Conservation (phyloP, 2,329 filamentous ascomycete species). For the Eurotiales sp. region DNA sequence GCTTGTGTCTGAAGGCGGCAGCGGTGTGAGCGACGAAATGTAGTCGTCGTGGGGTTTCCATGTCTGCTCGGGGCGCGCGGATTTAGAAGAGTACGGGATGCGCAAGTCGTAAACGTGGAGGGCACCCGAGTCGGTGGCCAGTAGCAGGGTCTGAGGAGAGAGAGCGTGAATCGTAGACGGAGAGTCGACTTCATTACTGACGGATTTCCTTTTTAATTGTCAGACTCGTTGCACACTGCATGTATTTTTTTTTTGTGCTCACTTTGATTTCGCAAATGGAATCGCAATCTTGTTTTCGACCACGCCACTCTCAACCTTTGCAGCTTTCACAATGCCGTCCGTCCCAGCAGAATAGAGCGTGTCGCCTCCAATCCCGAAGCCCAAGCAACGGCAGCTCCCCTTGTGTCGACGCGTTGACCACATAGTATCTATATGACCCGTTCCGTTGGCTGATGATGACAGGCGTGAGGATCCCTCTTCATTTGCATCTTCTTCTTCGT, state of each 20-base stretch:
- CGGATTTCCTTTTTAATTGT: constrained; percentile 8
- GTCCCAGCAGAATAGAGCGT: constrained; percentile 60
- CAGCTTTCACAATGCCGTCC: constrained; percentile 61
- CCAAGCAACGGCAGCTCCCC: constrained; percentile 81
- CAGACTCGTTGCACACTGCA: not conserved
- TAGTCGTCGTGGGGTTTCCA: constrained; percentile 90
- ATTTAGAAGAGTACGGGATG: constrained; percentile 51
- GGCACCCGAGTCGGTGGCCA: constrained; percentile 85
- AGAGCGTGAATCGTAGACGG: constrained; percentile 56
- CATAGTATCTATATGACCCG: constrained; percentile 70
- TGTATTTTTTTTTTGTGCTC: constrained; percentile 20
- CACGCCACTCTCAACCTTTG: constrained; percentile 55
- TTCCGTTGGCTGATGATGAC: constrained; percentile 54
- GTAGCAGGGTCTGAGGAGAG: constrained; percentile 80
- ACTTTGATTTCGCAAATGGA: constrained; percentile 49
- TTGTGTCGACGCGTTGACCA: constrained; percentile 92
- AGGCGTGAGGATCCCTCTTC: constrained; percentile 35
- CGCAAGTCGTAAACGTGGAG: constrained; percentile 86
- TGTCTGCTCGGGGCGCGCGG: constrained; percentile 68
- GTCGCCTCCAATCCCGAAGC: constrained; percentile 73
- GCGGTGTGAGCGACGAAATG: constrained; percentile 78
- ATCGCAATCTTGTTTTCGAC: constrained; percentile 81
- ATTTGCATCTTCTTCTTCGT: constrained; percentile 48
- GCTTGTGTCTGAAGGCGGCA: constrained; percentile 74
- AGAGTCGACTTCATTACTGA: constrained; percentile 65